Conservation (phyloP, 2,329 filamentous ascomycete species). For the Pyrenophora graminea region DNA sequence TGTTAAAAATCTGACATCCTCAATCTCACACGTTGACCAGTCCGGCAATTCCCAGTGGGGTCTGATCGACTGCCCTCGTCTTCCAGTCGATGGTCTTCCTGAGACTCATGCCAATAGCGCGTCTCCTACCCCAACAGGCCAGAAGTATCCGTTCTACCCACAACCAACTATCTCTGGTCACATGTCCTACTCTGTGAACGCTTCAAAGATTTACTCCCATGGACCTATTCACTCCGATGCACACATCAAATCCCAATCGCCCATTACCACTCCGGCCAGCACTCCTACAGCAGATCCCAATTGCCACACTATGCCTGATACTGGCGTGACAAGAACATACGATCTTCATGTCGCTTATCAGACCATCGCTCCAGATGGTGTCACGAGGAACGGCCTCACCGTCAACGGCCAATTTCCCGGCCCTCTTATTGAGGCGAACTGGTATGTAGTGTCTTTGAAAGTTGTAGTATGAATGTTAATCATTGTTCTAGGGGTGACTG, state of each 20-base stretch:
- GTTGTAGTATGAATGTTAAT: conserved; percentile 2
- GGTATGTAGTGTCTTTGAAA: conserved; percentile 5
- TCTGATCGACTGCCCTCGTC: conserved; percentile 30
- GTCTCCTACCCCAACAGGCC: conserved; percentile 1
- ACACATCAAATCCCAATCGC: neutral
- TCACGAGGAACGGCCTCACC: conserved; percentile 32
- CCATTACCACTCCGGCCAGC: neutral
- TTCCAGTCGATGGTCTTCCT: conserved; percentile 27
- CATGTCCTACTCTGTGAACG: conserved; percentile 9
- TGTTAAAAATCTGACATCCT: conserved; percentile 20
- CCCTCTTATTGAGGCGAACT: conserved; percentile 40
- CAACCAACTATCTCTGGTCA: conserved; percentile 16
- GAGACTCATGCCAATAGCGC: conserved; percentile 10
- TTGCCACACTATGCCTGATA: conserved; percentile 38
- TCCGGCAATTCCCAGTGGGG: conserved; percentile 40
- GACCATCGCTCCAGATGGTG: conserved; percentile 37
- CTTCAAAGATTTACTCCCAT: conserved; percentile 7
- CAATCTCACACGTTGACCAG: conserved; percentile 27
- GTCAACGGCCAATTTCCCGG: conserved; percentile 42
- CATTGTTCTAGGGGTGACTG: conserved; percentile 30
- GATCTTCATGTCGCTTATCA: conserved; percentile 34
- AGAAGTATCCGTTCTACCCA: neutral
- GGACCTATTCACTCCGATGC: conserved; percentile 1
- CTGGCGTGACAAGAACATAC: conserved; percentile 39
- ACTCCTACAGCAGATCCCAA: conserved; percentile 16